Evolutionary conservation across 1,284 basidiomycete species (phyloP), one percentile per base, ranked within the genome.

Genomic region (Polyporus tsugae): DNA sequence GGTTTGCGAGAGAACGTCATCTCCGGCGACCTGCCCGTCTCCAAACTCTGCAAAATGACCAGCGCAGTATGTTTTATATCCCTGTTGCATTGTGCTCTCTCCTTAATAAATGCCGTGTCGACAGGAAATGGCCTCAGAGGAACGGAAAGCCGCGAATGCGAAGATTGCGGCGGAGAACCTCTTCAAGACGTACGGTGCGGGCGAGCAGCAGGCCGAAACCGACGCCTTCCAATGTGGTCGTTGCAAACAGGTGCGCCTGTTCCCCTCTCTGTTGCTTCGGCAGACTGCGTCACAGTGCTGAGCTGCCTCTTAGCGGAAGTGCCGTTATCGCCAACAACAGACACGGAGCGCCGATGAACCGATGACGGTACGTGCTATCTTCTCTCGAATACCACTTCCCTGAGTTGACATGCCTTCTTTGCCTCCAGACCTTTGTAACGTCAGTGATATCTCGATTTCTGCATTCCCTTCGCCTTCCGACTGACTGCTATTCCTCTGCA

Each of bases 201-300:
- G 88, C 17, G 94, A 97, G 72, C 92, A 91, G 67, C 89, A 95
- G 80, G 97, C 97, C 17, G 97, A 99, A 80, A 99, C 98, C 0
- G 96, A 97, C 74, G 96, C 96, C 1, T 99, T 99, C 93, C 96
- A 99, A 80, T 99, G 98, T 77, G 87, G 90, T 22, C 89, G 95
- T 75, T 99, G 97, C 89, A 95, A 95, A 73, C 91, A 95, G 85
- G 90, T 87, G 58, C 52, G 59, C 46, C 36, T 46, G 62, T 67
- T 33, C 7, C n/a, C 25, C 5, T 11, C 36, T 9, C 17, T 57
- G 22, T 63, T 49, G 19, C 46, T 53, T 6, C 39, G 53, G 4
- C 57, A 39, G 39, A 64, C 11, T 15, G 36, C 9, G 35, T 29
- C 29, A 64, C 7, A 1, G 22, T 66, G 67, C n/a, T 62, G 60